Percentiles rank a stretch among this genome's conserved stretches.
phyloP scores from a whole-genome alignment of 2,329 filamentous ascomycete genomes.

The Fusarium tricinctum region DNA sequence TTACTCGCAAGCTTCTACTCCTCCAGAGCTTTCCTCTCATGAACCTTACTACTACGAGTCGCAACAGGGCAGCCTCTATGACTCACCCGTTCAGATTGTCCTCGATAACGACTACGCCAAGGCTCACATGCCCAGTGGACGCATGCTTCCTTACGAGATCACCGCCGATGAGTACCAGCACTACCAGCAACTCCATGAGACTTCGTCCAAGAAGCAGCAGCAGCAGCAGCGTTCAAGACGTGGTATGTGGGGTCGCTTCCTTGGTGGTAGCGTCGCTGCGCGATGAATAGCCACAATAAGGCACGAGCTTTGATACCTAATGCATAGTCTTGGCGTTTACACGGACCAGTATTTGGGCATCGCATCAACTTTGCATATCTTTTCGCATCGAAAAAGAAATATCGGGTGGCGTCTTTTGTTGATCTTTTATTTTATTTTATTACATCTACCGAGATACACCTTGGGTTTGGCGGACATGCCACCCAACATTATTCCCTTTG shows the following conservation, averaged over 20 bases:
- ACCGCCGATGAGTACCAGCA: slow-evolving; percentile 64
- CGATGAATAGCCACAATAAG: slow-evolving; percentile 50
- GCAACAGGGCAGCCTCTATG: slow-evolving; percentile 61
- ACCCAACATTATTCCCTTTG: slow-evolving; percentile 40
- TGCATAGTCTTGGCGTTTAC: slow-evolving; percentile 42
- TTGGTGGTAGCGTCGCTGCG: slow-evolving; percentile 61
- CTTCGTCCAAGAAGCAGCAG: slow-evolving; percentile 62
- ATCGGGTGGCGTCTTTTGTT: slow-evolving; percentile 41
- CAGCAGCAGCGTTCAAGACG: slow-evolving; percentile 60
- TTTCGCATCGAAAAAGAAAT: slow-evolving; percentile 42
- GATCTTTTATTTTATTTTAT: too few species aligned
- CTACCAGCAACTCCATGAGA: slow-evolving; percentile 61
- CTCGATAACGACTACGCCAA: slow-evolving; percentile 58
- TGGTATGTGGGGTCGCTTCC: slow-evolving; percentile 68
- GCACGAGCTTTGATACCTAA: slow-evolving; percentile 28
- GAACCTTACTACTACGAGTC: slow-evolving; percentile 60
- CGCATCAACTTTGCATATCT: slow-evolving; percentile 31
- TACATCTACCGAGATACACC: slow-evolving; percentile 41
- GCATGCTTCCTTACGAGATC: slow-evolving; percentile 69
- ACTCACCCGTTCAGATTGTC: slow-evolving; percentile 64
- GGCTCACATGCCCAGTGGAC: slow-evolving; percentile 49
- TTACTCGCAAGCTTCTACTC: slow-evolving; percentile 67
- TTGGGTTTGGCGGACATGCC: slow-evolving; percentile 22
- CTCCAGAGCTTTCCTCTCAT: slow-evolving; percentile 59
- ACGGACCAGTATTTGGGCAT: slow-evolving; percentile 45